Base-by-base conservation (phyloP, 108 stramenopile species). In the Licmophora abbreviata region DNA sequence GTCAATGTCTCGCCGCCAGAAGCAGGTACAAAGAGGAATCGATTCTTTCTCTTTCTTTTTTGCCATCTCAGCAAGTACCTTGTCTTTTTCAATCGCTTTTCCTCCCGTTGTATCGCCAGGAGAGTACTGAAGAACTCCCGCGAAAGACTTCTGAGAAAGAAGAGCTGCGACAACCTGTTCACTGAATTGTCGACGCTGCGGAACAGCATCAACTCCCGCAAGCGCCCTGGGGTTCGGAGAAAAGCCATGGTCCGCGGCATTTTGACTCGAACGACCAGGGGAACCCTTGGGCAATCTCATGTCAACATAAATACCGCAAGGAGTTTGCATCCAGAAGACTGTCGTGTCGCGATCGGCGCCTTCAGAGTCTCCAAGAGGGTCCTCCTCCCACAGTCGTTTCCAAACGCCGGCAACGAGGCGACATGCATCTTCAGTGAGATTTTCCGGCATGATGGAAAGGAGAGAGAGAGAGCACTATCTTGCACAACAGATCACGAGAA, bases 291-390 rank as follows among this genome's bases (percentile, higher is more conserved):
- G 73, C 8, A 74, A 31, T 18, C 73, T 52, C 42, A 74, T 35
- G 29, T 74, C 73, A 29, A 74, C 67, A 42, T 74, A 74, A 37
- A 74, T 56, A 31, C 73, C 67, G 38, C 63, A 55, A n/a, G 59
- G 52, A 29, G 73, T 46, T 54, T 74, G 73, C 0, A 56, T 68
- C 73, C 73, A 74, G n/a, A 60, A 49, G n/a, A 74, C 73, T 36
- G 68, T 29, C 10, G 73, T 74, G 24, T 38, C 42, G 1, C 63
- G 63, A 52, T 74, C 73, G 28, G 61, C 61, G 22, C 34, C 37
- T 20, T 42, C 67, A 10, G 21, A 12, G 22, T 72, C 70, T 22
- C 73, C 73, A 30, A 74, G 31, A 27, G 73, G 73, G 51, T 74
- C 73, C 36, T 74, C 67, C 46, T 74, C 73, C 40, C 44, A 74